phyloP scores from a whole-genome alignment of 2,329 filamentous ascomycete genomes.

The Alternaria alternata region DNA sequence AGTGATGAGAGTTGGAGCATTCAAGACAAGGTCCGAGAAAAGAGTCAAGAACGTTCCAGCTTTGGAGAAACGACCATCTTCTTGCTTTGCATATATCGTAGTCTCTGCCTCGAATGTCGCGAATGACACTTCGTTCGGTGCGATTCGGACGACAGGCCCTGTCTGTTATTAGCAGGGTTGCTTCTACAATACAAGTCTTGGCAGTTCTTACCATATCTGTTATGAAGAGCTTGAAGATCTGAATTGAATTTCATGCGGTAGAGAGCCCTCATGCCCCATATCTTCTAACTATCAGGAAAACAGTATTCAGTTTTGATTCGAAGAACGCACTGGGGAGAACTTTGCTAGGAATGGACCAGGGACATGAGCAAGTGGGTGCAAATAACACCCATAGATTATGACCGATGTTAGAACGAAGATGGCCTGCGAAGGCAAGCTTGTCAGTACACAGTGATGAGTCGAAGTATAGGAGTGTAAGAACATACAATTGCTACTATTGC shows the following conservation, averaged over 20 bases:
- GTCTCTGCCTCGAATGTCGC: conserved; percentile 2
- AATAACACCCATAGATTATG: neutral
- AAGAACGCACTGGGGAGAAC: conserved; percentile 1
- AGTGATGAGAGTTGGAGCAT: conserved; percentile 5
- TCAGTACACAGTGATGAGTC: neutral
- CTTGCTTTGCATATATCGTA: conserved; percentile 2
- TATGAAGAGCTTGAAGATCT: conserved; percentile 2
- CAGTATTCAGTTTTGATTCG: neutral
- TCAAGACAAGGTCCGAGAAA: conserved; percentile 4
- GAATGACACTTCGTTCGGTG: conserved; percentile 5
- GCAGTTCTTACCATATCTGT: neutral
- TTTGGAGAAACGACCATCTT: conserved; percentile 2
- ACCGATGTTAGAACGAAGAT: neutral
- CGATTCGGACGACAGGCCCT: neutral
- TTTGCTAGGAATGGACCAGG: conserved; percentile 1
- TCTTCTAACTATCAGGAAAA: neutral
- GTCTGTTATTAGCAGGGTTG: neutral
- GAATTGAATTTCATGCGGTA: conserved; percentile 7
- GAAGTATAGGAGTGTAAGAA: neutral
- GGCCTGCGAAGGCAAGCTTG: neutral
- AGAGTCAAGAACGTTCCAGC: conserved; percentile 7
- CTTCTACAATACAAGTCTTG: neutral
- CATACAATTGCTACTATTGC: neutral
- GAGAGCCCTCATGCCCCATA: conserved; percentile 4
- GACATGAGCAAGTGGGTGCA: neutral